Base-by-base conservation (phyloP, 305 asterid genomes). In the Fraxinus albicans region DNA sequence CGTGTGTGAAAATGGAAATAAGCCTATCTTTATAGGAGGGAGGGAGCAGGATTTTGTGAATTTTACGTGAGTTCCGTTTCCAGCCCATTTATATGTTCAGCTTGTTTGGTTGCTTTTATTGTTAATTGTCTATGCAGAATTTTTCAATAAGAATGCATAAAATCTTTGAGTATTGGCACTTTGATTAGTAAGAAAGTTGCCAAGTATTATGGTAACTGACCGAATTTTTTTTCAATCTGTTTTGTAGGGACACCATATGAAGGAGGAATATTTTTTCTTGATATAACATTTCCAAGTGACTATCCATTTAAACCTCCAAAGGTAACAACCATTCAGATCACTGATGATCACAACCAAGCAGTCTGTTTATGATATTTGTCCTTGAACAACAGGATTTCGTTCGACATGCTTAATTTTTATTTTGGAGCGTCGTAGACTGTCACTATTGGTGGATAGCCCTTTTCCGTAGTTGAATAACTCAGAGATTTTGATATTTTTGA, bases 251-350 rank as follows among this genome's bases (percentile, higher is more conserved):
- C 99, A 21, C 98, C 99, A 55, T 96, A 96, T 86, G 92, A 91
- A 53, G 95, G 98, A 38, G 98, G 98, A 65, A 88, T 94, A 83
- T 96, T 86, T 86, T 96, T 93, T 87, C 96, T 96, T 23, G 99
- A 96, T 81, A 94, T 96, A 78, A 93, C 93, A 47, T 96, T 96
- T 83, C 98, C 98, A 3, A 86, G 75, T 58, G 95, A 96, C 87
- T 96, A 96, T 85, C 99, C 98, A 2, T 94, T 96, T 77, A 91
- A 90, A 80, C 97, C 98, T 67, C 98, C 99, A 44, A 91, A 90
- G 98, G 99, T 93, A 93, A 82, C 84, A 88, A 77, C 9, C 69
- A 77, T 78, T 60, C 25, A 1, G 15, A 55, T 42, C 70, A 78
- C 10, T 38, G 25, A 42, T 10, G 9, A 78, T 73, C 65, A 3